A percentile compares a stretch with the other conserved stretches of the same genome.
Conservation (phyloP, 345 rosid species). For the Toxicodendron radicans region DNA sequence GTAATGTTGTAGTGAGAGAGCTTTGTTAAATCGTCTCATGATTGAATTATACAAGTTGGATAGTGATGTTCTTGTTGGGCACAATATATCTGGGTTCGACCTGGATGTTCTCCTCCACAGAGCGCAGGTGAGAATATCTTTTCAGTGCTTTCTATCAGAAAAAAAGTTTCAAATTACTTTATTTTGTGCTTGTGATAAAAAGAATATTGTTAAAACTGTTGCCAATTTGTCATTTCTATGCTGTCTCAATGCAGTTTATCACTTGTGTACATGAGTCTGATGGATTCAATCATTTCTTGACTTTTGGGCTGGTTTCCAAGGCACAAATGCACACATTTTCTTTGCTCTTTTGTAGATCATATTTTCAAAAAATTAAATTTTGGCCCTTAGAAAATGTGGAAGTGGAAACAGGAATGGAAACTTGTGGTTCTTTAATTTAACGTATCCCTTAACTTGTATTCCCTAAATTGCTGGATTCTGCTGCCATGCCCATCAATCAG, state of each 20-base stretch:
- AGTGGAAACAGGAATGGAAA: conserved; percentile 1
- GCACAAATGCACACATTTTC: not conserved
- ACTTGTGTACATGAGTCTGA: not conserved
- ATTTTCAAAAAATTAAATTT: not conserved
- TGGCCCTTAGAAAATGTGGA: not conserved
- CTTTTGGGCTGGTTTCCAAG: conserved; percentile 1
- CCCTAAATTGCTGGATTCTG: conserved; percentile 8
- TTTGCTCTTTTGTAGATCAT: not conserved
- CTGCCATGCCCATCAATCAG: not conserved
- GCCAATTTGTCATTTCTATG: not conserved
- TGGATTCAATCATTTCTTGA: not conserved
- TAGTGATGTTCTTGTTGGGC: conserved; percentile 94
- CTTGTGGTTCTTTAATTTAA: conserved; percentile 6
- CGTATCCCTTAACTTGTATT: not conserved
- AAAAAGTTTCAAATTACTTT: not conserved
- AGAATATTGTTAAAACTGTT: conserved; percentile 9
- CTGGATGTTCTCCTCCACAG: conserved; percentile 93
- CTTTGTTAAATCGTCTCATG: conserved; percentile 86
- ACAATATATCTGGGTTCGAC: conserved; percentile 97
- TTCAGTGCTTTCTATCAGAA: conserved; percentile 14
- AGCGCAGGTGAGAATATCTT: conserved; percentile 61
- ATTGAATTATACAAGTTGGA: conserved; percentile 82
- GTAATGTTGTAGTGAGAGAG: conserved; percentile 79
- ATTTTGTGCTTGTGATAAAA: not conserved
- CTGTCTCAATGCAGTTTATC: conserved; percentile 16